Evolutionary conservation across 805 yeast genomes (phyloP), one percentile per base, ranked within the genome.

Genomic region (Wilhelminamyces savonicus): DNA sequence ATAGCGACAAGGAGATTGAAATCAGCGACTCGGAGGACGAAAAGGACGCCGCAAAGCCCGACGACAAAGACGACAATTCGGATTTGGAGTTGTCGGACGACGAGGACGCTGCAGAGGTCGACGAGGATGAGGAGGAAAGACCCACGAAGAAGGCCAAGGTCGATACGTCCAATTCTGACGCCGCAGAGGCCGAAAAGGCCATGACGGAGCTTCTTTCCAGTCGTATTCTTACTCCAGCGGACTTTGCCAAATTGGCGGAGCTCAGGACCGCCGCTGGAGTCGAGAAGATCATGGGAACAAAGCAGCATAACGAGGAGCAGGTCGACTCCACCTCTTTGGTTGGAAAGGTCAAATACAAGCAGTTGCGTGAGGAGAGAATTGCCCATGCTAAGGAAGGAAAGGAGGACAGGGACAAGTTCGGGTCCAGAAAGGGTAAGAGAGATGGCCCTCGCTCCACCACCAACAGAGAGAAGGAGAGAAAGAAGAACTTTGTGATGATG

Each of bases 401-500:
- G 54, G 95, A 87, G 46, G 98, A 78, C 35, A 75, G 97, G 52
- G 95, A 83, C 33, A 82, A 81, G 56, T 90, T 78, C 48, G 95
- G 97, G 16, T 82, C 95, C 13, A 76, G 79, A 54, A 83, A 76
- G 64, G 94, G 95, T 49, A 80, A 79, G 59, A 66, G 78, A 50
- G 81, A 77, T 15, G 71, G 72, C 32, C 69, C 74, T 12, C 97
- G 82, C 53, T 84, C 95, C 17, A 88, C 97, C 8, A 92, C 99
- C 2, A 92, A 92, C 58, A 78, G 77, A 60, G 97, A 94, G 62
- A 92, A 92, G 75, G 94, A 87, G 15, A 75, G 97, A 59, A 86
- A 86, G 86, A 92, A 92, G 95, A 92, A 92, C 62, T 92, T 87
- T 53, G 90, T 92, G 54, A 92, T 92, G 99, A 84, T 84, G 90